A percentile compares a stretch with the other conserved stretches of the same genome.
These are phyloP conservation scores for Dactylis glomerata DNA, from an alignment of 176 grass and related monocot species.

Conservation along the genomic window DNA sequence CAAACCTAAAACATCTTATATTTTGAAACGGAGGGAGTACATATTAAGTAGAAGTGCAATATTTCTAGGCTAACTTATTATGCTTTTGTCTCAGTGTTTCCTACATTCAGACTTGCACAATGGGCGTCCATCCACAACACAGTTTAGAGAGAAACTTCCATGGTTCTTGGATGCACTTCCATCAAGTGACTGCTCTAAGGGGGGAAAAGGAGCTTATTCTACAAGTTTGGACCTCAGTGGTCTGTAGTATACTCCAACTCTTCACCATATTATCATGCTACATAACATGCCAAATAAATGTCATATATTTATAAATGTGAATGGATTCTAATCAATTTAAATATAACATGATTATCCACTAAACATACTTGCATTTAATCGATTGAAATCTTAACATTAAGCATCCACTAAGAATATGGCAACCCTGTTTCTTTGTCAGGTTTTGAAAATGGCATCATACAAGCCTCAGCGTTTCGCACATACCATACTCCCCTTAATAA, in stretches of 20 bases:
- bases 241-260: conserved; percentile 38
- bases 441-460: conserved; percentile 73
- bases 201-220: conserved; percentile 97
- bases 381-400: conserved; percentile 1
- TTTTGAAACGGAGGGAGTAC: no score
- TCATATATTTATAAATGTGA: conserved; percentile 6
- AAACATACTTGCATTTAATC: background rate
- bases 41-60: conserved; percentile 3
- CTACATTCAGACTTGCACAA: conserved; percentile 71
- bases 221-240: conserved; percentile 85
- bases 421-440: conserved; percentile 48
- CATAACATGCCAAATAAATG: conserved; percentile 18
- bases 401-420: conserved; percentile 10
- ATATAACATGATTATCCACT: background rate
- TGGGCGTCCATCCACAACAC: conserved; percentile 75
- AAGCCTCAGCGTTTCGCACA: conserved; percentile 85
- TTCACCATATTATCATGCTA: conserved; percentile 13
- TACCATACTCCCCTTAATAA: conserved; percentile 98
- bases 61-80: conserved; percentile 33
- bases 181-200: conserved; percentile 93
- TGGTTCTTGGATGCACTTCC: conserved; percentile 99
- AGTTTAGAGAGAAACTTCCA: conserved; percentile 89
- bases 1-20: no score
- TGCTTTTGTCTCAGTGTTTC: conserved; percentile 75
- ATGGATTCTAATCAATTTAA: background rate